Conservation (phyloP, 2,329 filamentous ascomycete species). For the Neopestalotiopsis sp. region DNA sequence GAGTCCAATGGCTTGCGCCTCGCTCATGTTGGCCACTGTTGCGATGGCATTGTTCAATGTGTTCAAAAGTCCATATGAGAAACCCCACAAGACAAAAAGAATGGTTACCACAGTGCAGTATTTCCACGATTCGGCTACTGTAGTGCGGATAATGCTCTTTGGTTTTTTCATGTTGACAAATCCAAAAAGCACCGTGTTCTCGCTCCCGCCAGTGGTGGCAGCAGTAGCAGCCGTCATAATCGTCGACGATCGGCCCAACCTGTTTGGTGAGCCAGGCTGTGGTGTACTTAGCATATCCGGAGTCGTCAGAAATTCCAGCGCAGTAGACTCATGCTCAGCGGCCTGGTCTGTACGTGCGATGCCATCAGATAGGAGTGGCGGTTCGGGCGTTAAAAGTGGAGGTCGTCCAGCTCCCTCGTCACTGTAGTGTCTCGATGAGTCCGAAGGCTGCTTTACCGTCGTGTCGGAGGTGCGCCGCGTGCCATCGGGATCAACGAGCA, state of each 20-base stretch:
- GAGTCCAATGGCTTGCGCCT: constrained; percentile 68
- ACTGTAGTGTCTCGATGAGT: constrained; percentile 29
- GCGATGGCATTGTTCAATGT: constrained; percentile 78
- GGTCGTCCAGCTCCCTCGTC: constrained; percentile 26
- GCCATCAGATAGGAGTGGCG: constrained; percentile 22
- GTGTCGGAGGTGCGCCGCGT: constrained; percentile 40
- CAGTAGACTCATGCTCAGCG: constrained; percentile 38
- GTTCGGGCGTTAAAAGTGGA: constrained; percentile 20
- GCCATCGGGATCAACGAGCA: constrained; percentile 59
- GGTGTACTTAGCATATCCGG: constrained; percentile 37
- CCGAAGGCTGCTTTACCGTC: constrained; percentile 32
- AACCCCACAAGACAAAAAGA: constrained; percentile 88
- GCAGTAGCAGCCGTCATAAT: constrained; percentile 42
- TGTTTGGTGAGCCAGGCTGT: constrained; percentile 20
- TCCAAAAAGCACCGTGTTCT: constrained; percentile 70
- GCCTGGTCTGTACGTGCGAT: constrained; percentile 25
- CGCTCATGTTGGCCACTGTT: constrained; percentile 63
- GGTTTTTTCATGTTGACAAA: constrained; percentile 75
- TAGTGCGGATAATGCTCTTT: constrained; percentile 73
- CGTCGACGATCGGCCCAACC: constrained; percentile 32
- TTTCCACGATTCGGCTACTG: constrained; percentile 68
- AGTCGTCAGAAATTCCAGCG: constrained; percentile 54
- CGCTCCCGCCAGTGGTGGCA: constrained; percentile 40
- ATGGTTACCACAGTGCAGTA: constrained; percentile 79
- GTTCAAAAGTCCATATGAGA: constrained; percentile 87